These are phyloP conservation scores for Lizanozyma gosingica DNA, from an alignment of 1,139 yeast genomes.

Conservation along the genomic window DNA sequence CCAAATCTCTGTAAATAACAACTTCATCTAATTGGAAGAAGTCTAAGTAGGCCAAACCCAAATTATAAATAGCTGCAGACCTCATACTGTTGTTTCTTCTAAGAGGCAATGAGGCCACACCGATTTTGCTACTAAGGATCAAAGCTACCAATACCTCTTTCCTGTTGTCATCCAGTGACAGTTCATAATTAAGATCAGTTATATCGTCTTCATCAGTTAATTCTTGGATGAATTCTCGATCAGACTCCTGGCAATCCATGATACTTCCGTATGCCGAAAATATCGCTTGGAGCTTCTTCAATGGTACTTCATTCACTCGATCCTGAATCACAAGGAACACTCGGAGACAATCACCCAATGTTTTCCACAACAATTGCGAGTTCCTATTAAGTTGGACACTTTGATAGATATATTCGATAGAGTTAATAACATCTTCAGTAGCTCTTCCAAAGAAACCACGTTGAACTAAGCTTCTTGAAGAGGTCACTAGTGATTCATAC, in stretches of 20 bases:
- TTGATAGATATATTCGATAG: constrained; percentile 40
- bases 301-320: constrained; percentile 33
- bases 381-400: constrained; percentile 27
- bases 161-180: background rate
- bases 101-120: background rate
- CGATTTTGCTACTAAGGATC: background rate
- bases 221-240: constrained; percentile 1
- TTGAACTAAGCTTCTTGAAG: constrained; percentile 42
- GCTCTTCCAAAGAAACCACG: constrained; percentile 64
- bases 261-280: constrained; percentile 24
- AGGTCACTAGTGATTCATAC: constrained; percentile 46
- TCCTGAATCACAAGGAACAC: constrained; percentile 37
- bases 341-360: constrained; percentile 41
- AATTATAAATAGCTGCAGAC: constrained; percentile 57
- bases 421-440: constrained; percentile 27
- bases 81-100: constrained; percentile 16
- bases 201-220: constrained; percentile 8
- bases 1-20: constrained; percentile 25
- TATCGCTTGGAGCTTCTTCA: constrained; percentile 13
- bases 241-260: constrained; percentile 7
- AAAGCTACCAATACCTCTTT: background rate
- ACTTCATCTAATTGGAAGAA: constrained; percentile 30
- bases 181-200: constrained; percentile 7
- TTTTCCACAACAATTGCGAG: constrained; percentile 49
- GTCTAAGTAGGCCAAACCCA: constrained; percentile 58